These are phyloP conservation scores for Exophiala dermatitidis DNA, from an alignment of 2,329 filamentous ascomycete genomes.

Conservation along the genomic window DNA sequence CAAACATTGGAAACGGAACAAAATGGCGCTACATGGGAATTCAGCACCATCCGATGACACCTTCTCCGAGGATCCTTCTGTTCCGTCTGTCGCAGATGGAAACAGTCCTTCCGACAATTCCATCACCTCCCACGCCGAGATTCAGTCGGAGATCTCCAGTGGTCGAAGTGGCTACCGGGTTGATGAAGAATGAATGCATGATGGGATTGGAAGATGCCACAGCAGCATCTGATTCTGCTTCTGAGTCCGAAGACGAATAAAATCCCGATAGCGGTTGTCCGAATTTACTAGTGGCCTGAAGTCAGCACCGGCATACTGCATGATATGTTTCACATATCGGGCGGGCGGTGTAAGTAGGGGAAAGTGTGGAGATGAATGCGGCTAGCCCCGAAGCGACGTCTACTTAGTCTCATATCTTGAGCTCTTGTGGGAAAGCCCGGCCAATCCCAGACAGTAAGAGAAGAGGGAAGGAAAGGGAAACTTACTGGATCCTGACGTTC, in stretches of 20 bases:
- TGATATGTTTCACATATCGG: too few species aligned
- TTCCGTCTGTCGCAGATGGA: conserved; percentile 16
- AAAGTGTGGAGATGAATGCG: too few species aligned
- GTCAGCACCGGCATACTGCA: too few species aligned
- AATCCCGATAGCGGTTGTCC: conserved; percentile 12
- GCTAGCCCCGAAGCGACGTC: too few species aligned
- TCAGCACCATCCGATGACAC: conserved; percentile 25
- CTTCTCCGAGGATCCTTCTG: conserved; percentile 19
- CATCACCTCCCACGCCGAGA: conserved; percentile 25
- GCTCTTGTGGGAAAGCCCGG: too few species aligned
- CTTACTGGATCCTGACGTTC: conserved; percentile 20
- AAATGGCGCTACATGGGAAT: background rate
- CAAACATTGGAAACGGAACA: background rate
- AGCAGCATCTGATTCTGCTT: conserved; percentile 6
- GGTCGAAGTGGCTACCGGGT: background rate
- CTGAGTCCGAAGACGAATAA: conserved; percentile 2
- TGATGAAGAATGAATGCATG: conserved; percentile 21
- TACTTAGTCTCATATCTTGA: too few species aligned
- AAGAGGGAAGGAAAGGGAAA: background rate
- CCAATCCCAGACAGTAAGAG: too few species aligned
- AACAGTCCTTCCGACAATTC: conserved; percentile 24
- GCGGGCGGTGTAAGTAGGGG: too few species aligned
- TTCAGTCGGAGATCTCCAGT: conserved; percentile 15
- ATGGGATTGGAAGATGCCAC: conserved; percentile 15
- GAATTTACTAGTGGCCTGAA: conserved; percentile 22